Conservation (phyloP, 306 rosid genomes). For the Castanopsis chinensis region DNA sequence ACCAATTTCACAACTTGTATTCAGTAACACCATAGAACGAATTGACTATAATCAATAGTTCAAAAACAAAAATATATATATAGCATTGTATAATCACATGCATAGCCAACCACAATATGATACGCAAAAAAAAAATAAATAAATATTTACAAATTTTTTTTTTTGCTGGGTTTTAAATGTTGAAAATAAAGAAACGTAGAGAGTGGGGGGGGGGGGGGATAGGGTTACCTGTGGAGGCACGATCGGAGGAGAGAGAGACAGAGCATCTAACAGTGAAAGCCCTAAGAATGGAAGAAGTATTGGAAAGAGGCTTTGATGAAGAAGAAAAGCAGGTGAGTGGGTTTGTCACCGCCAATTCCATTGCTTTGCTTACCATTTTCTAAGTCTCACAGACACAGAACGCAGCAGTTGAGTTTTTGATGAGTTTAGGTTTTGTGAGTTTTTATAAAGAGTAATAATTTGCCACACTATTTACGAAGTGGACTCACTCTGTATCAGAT, state of each 20-base stretch:
- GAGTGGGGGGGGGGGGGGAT: not conserved
- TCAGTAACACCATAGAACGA: too few relatives aligned
- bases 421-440: not conserved
- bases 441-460: not conserved
- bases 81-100: too few relatives aligned
- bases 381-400: not conserved
- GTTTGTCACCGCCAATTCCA: constrained; percentile 30
- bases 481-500: not conserved
- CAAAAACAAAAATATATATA: not conserved
- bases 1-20: too few relatives aligned
- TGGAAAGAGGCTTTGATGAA: constrained; percentile 4
- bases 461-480: too few relatives aligned
- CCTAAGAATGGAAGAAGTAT: constrained; percentile 17
- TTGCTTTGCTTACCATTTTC: constrained; percentile 43
- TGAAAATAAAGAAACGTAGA: too few relatives aligned
- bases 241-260: constrained; percentile 7
- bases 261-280: constrained; percentile 47
- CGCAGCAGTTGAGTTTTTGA: not conserved
- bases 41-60: too few relatives aligned
- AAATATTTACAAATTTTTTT: too few relatives aligned
- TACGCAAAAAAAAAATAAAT: not conserved
- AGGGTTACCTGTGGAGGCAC: constrained; percentile 28
- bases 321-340: constrained; percentile 13
- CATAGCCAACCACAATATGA: not conserved
- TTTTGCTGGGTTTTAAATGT: too few relatives aligned